Evolutionary conservation across 2,329 filamentous ascomycete genomes (phyloP), one percentile per base, ranked within the genome.

Genomic region (Aspergillus pseudoglaucus): DNA sequence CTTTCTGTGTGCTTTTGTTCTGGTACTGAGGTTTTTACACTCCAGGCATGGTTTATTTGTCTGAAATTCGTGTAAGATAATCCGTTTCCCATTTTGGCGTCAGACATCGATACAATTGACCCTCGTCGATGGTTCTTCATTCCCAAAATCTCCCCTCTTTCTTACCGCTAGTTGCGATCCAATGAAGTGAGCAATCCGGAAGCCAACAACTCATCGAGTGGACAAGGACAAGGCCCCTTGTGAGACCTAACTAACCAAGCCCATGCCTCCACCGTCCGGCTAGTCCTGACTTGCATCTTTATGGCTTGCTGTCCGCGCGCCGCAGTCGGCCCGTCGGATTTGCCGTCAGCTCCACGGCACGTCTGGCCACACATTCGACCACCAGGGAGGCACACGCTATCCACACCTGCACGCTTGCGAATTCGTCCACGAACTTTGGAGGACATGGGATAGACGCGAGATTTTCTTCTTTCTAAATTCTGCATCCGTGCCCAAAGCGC

Each of bases 251-350:
- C 45, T 40, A 17, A 47, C 25, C 25, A 30, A 30, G 25, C 25
- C 25, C 25, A 47, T 44, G n/a, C 41, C 47, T 49, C 54, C 47
- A 53, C 25, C 15, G 50, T 50, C 44, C 35, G 25, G 25, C 25
- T 30, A 30, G 25, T 30, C 25, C 25, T 54, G 55, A 55, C 53
- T 42, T 57, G 53, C 55, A 55, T 57, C 40, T 46, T 45, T 54
- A 51, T 56, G 52, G 46, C 50, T 47, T 56, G 41, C 48, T 53
- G 55, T 53, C 56, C 52, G 53, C 53, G 54, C 50, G 50, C 51
- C 49, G 53, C 53, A 56, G 47, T 51, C 57, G 56, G 56, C 48
- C 56, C 58, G 57, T 60, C 51, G 50, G 54, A 44, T 52, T 46
- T 59, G 47, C 55, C 49, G 50, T 49, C 53, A 54, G 55, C 54